These are phyloP conservation scores for Rhynchosporium agropyri DNA, from an alignment of 2,329 filamentous ascomycete genomes.

Conservation along the genomic window DNA sequence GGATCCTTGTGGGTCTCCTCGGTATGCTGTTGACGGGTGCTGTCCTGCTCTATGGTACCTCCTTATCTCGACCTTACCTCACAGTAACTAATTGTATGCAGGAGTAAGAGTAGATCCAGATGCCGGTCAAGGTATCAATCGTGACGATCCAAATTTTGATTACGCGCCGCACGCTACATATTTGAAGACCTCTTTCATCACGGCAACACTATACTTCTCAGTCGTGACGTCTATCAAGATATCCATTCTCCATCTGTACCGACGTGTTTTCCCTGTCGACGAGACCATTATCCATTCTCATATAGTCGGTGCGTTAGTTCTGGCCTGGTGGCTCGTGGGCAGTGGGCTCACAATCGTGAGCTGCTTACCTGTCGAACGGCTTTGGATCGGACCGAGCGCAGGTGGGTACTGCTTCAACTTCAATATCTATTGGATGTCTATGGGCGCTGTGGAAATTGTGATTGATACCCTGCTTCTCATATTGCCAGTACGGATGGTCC, in stretches of 20 bases:
- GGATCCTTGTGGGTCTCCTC: constrained; percentile 8
- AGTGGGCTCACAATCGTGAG: constrained; percentile 12
- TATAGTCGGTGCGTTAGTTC: constrained; percentile 7
- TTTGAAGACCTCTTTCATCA: constrained; percentile 16
- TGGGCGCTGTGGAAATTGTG: constrained; percentile 11
- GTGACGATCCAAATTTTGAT: constrained; percentile 15
- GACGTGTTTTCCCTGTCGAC: constrained; percentile 12
- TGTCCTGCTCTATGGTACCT: constrained; percentile 13
- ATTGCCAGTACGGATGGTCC: constrained; percentile 9
- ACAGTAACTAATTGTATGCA: not conserved
- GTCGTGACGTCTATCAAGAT: constrained; percentile 16
- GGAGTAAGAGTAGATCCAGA: constrained; percentile 14
- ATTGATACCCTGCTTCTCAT: constrained; percentile 13
- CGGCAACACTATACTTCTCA: constrained; percentile 16
- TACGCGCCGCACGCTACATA: constrained; percentile 5
- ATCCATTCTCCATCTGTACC: constrained; percentile 17
- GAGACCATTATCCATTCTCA: constrained; percentile 10
- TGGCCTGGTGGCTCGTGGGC: constrained; percentile 15
- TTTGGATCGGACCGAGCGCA: constrained; percentile 8
- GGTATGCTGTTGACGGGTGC: constrained; percentile 8
- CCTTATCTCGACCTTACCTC: not conserved
- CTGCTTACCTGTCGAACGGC: constrained; percentile 8
- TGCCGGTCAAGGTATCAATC: constrained; percentile 11
- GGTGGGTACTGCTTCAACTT: constrained; percentile 16
- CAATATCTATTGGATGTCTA: constrained; percentile 17